A percentile compares a stretch with the other conserved stretches of the same genome.
Conservation (phyloP, 2,329 filamentous ascomycete species). For the Ophiostoma australiae region DNA sequence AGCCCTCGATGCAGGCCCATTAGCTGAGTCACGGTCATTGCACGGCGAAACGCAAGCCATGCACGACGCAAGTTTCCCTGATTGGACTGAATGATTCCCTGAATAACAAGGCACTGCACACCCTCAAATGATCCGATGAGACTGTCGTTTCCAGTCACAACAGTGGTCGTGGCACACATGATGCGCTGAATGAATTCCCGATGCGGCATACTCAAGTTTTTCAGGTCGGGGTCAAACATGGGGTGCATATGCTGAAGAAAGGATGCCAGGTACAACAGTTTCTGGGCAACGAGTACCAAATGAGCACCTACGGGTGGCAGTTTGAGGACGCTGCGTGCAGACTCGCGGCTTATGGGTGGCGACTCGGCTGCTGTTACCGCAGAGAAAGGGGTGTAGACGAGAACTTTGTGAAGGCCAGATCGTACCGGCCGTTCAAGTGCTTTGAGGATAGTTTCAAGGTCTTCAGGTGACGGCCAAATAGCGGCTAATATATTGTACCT, state of each 20-base stretch:
- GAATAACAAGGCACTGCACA: slow-evolving; percentile 46
- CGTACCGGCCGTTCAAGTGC: slow-evolving; percentile 14
- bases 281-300: slow-evolving; percentile 36
- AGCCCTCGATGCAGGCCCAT: slow-evolving; percentile 22
- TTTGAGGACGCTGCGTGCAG: not conserved
- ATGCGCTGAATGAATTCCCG: slow-evolving; percentile 19
- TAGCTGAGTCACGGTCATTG: slow-evolving; percentile 35
- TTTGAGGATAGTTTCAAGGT: slow-evolving; percentile 10
- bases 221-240: slow-evolving; percentile 18
- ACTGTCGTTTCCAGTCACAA: slow-evolving; percentile 45
- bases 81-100: slow-evolving; percentile 44
- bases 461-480: slow-evolving; percentile 19
- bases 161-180: slow-evolving; percentile 24
- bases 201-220: slow-evolving; percentile 14
- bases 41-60: slow-evolving; percentile 44
- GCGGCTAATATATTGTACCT: slow-evolving; percentile 18
- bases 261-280: slow-evolving; percentile 34
- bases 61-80: slow-evolving; percentile 43
- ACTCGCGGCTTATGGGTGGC: slow-evolving; percentile 1
- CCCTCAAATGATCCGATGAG: slow-evolving; percentile 45
- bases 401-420: slow-evolving; percentile 6
- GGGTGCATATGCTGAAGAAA: slow-evolving; percentile 32
- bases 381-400: slow-evolving; percentile 18
- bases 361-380: slow-evolving; percentile 17
- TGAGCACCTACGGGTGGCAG: slow-evolving; percentile 26